A percentile compares a stretch with the other conserved stretches of the same genome.
phyloP scores from a whole-genome alignment of 2,329 filamentous ascomycete species.

The Fusarium solani-melongenae region DNA sequence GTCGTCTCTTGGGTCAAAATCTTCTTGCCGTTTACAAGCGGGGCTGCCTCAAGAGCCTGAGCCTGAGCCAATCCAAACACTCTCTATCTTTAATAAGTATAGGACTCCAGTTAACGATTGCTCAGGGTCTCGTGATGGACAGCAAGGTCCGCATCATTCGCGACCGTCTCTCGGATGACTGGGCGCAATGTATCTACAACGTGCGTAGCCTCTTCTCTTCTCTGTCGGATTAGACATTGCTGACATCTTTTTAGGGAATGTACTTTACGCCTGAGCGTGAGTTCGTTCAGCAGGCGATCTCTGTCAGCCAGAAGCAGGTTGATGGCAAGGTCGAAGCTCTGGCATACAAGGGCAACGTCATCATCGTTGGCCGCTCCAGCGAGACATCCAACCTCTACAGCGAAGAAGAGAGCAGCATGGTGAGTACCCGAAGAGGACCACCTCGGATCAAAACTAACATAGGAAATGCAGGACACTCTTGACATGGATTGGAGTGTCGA shows the following conservation, averaged over 20 bases:
- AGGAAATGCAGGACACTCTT: conserved; percentile 8
- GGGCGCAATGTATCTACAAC: conserved; percentile 5
- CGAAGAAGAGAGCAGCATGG: conserved; percentile 8
- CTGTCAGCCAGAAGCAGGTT: conserved; percentile 4
- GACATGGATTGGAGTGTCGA: conserved; percentile 6
- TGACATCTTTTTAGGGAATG: conserved; percentile 7
- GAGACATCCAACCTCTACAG: conserved; percentile 9
- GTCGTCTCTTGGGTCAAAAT: background rate
- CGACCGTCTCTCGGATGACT: conserved; percentile 2
- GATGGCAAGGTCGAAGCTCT: conserved; percentile 9
- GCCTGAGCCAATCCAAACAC: conserved; percentile 2
- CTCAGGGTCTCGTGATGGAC: conserved; percentile 8
- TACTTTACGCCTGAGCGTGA: conserved; percentile 8
- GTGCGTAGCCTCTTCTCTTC: background rate
- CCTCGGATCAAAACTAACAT: conserved; percentile 6
- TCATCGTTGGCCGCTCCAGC: conserved; percentile 7
- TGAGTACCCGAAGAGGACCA: conserved; percentile 3
- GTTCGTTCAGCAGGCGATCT: conserved; percentile 4
- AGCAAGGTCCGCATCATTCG: conserved; percentile 8
- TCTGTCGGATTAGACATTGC: conserved; percentile 1
- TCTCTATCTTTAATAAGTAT: conserved; percentile 6
- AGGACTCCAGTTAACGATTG: conserved; percentile 5
- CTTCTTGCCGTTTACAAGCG: conserved; percentile 1
- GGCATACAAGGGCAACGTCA: conserved; percentile 4
- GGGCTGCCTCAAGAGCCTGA: background rate